Evolutionary conservation across 139 green algal genomes (phyloP).

Genomic region (Trebouxia sp.): DNA sequence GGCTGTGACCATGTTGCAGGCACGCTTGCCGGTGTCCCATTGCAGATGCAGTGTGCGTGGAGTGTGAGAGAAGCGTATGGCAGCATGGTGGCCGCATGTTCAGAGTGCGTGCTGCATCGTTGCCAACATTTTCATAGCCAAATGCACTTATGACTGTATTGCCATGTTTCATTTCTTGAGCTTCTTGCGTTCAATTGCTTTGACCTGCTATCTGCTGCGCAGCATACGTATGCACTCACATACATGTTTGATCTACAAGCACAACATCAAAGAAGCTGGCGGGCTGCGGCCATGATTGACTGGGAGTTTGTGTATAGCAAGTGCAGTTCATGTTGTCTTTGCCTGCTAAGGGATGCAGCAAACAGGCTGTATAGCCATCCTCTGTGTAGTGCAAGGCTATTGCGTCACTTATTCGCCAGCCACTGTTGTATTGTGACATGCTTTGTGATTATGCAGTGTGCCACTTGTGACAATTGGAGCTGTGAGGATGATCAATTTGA

Average conservation of each 20-base stretch:
- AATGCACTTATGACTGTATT: too few relatives aligned
- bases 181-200: background rate
- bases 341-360: too few relatives aligned
- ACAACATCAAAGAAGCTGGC: background rate
- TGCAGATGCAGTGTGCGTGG: constrained; percentile 35
- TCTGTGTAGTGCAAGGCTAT: too few relatives aligned
- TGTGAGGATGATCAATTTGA: constrained; percentile 49
- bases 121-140: too few relatives aligned
- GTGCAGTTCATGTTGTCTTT: too few relatives aligned
- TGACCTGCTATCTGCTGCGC: background rate
- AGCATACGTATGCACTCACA: too few relatives aligned
- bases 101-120: constrained; percentile 28
- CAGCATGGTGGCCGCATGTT: constrained; percentile 44
- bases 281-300: background rate
- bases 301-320: background rate
- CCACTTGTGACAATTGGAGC: constrained; percentile 38
- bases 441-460: constrained; percentile 27
- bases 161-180: background rate
- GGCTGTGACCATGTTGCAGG: constrained; percentile 15
- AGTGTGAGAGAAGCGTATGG: constrained; percentile 42
- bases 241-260: too few relatives aligned
- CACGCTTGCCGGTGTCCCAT: constrained; percentile 44
- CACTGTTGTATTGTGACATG: constrained; percentile 11
- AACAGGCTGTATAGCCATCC: too few relatives aligned
- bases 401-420: too few relatives aligned